A percentile compares a stretch with the other conserved stretches of the same genome.
Conservation (phyloP, 208 protist species). For the Strigomonas culicis region DNA sequence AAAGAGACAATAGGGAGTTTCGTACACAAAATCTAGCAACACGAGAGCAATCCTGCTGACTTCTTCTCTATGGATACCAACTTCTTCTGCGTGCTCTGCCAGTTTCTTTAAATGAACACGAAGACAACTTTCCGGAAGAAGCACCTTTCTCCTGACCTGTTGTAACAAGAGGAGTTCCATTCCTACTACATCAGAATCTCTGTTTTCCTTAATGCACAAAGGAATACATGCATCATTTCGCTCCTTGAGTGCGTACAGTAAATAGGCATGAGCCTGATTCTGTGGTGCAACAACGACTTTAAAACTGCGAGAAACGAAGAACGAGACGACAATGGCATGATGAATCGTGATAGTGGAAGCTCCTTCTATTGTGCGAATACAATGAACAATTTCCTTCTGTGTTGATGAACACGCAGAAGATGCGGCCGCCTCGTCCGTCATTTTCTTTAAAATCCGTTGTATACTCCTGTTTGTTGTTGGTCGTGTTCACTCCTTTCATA, state of each 20-base stretch:
- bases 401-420: no score
- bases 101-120: slow-evolving; percentile 40
- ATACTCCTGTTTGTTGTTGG: no score
- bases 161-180: slow-evolving; percentile 64
- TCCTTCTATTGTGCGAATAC: not conserved
- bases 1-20: slow-evolving; percentile 45
- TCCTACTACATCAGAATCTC: slow-evolving; percentile 50
- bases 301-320: not conserved
- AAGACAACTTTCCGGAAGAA: slow-evolving; percentile 74
- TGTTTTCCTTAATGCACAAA: not conserved
- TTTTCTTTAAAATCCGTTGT: no score
- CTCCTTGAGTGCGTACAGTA: slow-evolving; percentile 64
- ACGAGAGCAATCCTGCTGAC: slow-evolving; percentile 49
- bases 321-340: not conserved
- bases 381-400: not conserved
- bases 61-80: slow-evolving; percentile 27
- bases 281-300: slow-evolving; percentile 11
- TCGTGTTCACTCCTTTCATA: no score
- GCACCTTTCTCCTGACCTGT: slow-evolving; percentile 44
- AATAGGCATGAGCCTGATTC: slow-evolving; percentile 44
- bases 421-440: no score
- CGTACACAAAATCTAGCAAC: slow-evolving; percentile 50
- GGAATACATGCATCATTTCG: slow-evolving; percentile 17
- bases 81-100: slow-evolving; percentile 13
- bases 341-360: not conserved